Evolutionary conservation across 208 protist species (phyloP), one percentile per base, ranked within the genome.

Genomic region (Angomonas ambiguus): DNA sequence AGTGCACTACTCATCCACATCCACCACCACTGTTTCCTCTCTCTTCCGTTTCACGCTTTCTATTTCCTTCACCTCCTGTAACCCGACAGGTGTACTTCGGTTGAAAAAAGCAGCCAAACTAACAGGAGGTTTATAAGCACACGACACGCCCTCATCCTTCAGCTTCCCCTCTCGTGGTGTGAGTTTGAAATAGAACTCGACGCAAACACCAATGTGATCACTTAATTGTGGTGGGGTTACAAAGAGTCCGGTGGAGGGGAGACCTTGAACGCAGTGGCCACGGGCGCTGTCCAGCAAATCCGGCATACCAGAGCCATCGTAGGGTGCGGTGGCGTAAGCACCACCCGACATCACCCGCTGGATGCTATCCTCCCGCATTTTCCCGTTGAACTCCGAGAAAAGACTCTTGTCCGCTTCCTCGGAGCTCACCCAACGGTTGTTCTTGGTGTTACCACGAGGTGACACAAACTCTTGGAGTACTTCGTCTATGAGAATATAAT

Each of bases 171-270:
- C 8, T 13, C 78, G 72, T 33, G 53, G 75, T 27, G 22, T 20
- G n/a, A 92, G 74, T 1, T 60, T 31, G 28, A 79, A 51, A 13
- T 32, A 33, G 1, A 33, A 10, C 27, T 74, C 67, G 41, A 89
- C 62, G 53, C 80, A 79, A 0, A 97, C 86, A 4, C 86, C 89
- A 58, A 90, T 84, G 74, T 97, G 92, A 67, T 97, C 92, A 69
- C 89, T 95, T 63, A 92, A 84, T 69, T 97, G 86, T 11, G 92
- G 92, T 2, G 90, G 86, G 0, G 92, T 95, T 48, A 95, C 78
- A 58, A 94, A 87, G 2, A 97, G 62, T 0, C 92, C 92, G 0
- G 90, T 94, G 10, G 85, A 82, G 18, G 85, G 87, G 11, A 90
- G 76, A 0, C 82, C 87, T 27, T 69, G 76, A 25, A 95, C 51